A percentile compares a stretch with the other conserved stretches of the same genome.
Conservation (phyloP, 306 rosid genomes). For the Potentilla sterilis region DNA sequence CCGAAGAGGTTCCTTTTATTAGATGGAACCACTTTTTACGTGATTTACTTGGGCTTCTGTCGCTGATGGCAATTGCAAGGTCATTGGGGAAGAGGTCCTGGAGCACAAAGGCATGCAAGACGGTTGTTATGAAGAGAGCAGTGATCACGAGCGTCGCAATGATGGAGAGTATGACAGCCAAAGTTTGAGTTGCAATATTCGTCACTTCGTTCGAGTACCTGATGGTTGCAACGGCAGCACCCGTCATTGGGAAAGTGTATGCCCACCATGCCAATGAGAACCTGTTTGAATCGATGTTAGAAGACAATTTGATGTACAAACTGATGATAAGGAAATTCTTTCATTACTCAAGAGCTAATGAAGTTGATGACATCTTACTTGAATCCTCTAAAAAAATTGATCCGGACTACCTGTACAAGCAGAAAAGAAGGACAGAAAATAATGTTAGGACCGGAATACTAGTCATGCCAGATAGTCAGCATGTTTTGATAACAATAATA, state of each 20-base stretch:
- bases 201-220: slow-evolving; percentile 72
- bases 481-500: background rate
- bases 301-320: background rate
- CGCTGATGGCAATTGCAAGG: slow-evolving; percentile 87
- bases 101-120: slow-evolving; percentile 71
- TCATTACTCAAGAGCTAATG: background rate
- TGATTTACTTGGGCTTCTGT: slow-evolving; percentile 49
- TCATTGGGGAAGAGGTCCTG: slow-evolving; percentile 86
- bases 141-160: slow-evolving; percentile 52
- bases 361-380: slow-evolving; percentile 42
- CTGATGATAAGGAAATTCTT: background rate
- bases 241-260: slow-evolving; percentile 97
- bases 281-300: slow-evolving; percentile 38
- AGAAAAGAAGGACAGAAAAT: slow-evolving; percentile 6
- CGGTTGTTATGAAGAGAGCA: slow-evolving; percentile 52
- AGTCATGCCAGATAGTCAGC: background rate
- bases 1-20: slow-evolving; percentile 45
- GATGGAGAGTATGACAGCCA: slow-evolving; percentile 47
- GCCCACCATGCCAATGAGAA: slow-evolving; percentile 99
- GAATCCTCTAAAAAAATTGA: slow-evolving; percentile 79
- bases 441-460: background rate
- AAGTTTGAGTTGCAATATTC: slow-evolving; percentile 41
- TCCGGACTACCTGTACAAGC: slow-evolving; percentile 69
- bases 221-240: slow-evolving; percentile 91
- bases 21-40: slow-evolving; percentile 56